Evolutionary conservation across 257 asterid species (phyloP), one percentile per base, ranked within the genome.

Genomic region (Primulina huaijiensis): DNA sequence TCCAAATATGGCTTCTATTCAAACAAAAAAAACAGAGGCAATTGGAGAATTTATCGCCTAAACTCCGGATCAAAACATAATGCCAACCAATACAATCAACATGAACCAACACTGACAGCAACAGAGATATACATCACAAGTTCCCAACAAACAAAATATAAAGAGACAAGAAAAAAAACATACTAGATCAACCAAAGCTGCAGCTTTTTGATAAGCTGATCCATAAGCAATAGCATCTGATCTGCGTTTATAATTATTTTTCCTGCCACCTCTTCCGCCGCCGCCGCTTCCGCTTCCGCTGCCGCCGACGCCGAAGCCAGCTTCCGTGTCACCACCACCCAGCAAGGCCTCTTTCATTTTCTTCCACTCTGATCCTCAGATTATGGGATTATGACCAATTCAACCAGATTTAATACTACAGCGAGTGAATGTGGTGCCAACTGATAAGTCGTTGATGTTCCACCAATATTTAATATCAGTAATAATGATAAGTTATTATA

Each of bases 111-210:
- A 40, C 16, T 27, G 3, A 27, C 3, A 50, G 23, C 0, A 64
- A 37, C 1, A 40, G 9, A 43, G 17, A 43, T 3, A 43, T 3
- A 12, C 53, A 43, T 11, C 0, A 11, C 5, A 43, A 11, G 40
- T 35, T 35, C 40, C 5, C 5, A 8, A 35, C 40, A 38, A 38
- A 38, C 19, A 46, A 59, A 17, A 55, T 7, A 50, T 8, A 65
- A 31, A 14, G 8, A 11, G 62, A 53, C 11, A 1, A 67, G 72
- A 23, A 65, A 62, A 52, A 6, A 7, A 17, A 72, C 96, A 23
- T 88, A 90, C 98, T 37, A 92, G 96, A 87, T 92, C 98, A 81
- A 92, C 95, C 81, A 92, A 82, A 78, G 97, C 98, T 74, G 98
- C 98, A 72, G 98, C 98, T 52, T 81, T 92, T 66, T 92, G 84